Evolutionary conservation across 2,329 filamentous ascomycete genomes (phyloP), one percentile per base, ranked within the genome.

Genomic region (Diaporthe citri): DNA sequence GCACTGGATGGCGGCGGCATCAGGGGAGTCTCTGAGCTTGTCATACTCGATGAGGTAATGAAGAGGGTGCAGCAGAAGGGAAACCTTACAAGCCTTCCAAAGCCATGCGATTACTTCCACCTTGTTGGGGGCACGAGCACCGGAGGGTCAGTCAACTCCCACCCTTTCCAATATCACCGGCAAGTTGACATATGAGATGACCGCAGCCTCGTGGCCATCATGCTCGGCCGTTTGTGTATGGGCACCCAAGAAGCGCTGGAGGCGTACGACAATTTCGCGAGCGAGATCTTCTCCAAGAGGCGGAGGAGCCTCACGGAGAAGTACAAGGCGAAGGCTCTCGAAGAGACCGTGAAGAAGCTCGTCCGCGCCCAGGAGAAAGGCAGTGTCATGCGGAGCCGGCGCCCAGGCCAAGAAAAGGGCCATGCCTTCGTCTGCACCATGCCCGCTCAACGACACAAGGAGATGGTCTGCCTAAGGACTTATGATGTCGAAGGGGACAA

Each of bases 161-260:
- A n/a, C n/a, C n/a, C n/a, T n/a, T n/a, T n/a, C n/a, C n/a, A n/a
- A n/a, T n/a, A n/a, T n/a, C n/a, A n/a, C n/a, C n/a, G n/a, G n/a
- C n/a, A n/a, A n/a, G n/a, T n/a, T n/a, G n/a, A n/a, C n/a, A n/a
- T n/a, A n/a, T n/a, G n/a, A n/a, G n/a, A n/a, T n/a, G n/a, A n/a
- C n/a, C n/a, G n/a, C n/a, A n/a, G 82, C 81, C 79, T 88, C 12
- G 85, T 88, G 13, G 86, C 87, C 3, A 83, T 88, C 46, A 85
- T 89, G 82, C 82, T 88, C 7, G 86, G 86, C 1, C 83, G 85
- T 3, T 79, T 89, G 1, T 78, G 83, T 41, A 86, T 88, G 85
- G 82, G 81, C 36, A 82, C 87, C 12, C 76, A 81, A 34, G 84
- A 88, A 25, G 87, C 85, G 41, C 83, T 87, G 22, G 74, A 80